Evolutionary conservation across 148 eudicot species (phyloP).

Genomic region (Pouteria glomerata): DNA sequence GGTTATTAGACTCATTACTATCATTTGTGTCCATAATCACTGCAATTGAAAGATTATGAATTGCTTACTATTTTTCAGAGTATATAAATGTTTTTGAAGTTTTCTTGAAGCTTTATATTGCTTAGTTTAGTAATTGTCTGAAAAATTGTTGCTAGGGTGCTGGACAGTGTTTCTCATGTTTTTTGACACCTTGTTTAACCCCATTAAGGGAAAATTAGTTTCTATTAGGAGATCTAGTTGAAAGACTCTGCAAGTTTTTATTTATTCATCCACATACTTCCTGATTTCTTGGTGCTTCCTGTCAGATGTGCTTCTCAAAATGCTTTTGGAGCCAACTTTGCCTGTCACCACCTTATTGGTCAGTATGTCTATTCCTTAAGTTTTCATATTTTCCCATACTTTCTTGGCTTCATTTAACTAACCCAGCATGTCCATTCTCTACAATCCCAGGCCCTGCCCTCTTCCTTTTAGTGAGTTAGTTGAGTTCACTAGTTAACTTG

Average conservation of each 20-base stretch:
- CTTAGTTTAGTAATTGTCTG: not conserved
- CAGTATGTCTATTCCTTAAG: conserved; percentile 21
- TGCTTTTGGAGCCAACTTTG: conserved; percentile 63
- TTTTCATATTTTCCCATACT: not conserved
- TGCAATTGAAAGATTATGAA: not conserved
- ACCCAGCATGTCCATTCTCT: not conserved
- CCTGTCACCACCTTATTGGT: conserved; percentile 60
- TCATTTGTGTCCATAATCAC: not conserved
- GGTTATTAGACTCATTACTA: not conserved
- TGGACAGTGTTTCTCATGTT: not conserved
- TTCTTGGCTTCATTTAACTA: not conserved
- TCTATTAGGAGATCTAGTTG: not conserved
- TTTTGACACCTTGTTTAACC: not conserved
- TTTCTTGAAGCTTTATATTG: not conserved
- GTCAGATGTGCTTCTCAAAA: conserved; percentile 69
- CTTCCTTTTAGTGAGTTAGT: not conserved
- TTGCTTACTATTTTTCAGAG: not conserved
- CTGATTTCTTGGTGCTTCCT: conserved; percentile 26
- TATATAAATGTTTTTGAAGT: not conserved
- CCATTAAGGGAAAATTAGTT: not conserved
- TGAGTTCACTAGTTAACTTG: conserved; percentile 9
- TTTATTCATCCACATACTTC: not conserved
- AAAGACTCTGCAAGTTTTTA: not conserved
- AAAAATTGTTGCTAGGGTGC: not conserved
- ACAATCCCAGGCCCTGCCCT: not conserved